These are phyloP conservation scores for Dendrocalamus latiflorus DNA, from an alignment of 202 grass and related monocot species.

Conservation along the genomic window DNA sequence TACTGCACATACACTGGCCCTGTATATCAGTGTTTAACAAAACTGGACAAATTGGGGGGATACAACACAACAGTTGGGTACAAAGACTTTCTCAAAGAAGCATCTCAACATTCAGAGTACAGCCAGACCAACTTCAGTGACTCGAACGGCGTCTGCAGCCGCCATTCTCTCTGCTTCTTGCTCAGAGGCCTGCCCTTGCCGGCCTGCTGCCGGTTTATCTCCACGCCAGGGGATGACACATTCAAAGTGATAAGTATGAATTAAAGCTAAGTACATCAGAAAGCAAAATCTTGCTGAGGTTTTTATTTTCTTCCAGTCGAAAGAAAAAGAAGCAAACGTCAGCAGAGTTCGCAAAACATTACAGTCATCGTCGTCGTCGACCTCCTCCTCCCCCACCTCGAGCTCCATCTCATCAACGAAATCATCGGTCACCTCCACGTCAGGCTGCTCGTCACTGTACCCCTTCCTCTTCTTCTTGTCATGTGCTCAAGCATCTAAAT, in stretches of 20 bases:
- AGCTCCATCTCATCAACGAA: conserved; percentile 24
- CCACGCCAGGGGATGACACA: conserved; percentile 75
- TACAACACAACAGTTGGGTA: background rate
- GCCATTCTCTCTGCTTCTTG: conserved; percentile 89
- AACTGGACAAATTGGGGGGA: too few species aligned
- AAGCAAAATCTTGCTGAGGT: background rate
- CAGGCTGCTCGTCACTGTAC: conserved; percentile 20
- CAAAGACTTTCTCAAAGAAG: background rate
- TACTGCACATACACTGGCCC: too few species aligned
- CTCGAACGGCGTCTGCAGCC: conserved; percentile 52
- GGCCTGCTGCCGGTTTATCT: conserved; percentile 64
- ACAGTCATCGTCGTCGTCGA: background rate
- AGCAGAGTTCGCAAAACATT: background rate
- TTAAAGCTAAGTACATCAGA: conserved; percentile 19
- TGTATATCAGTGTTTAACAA: too few species aligned
- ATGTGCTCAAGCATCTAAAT: too few species aligned
- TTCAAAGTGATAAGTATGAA: conserved; percentile 31
- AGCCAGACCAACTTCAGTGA: conserved; percentile 63
- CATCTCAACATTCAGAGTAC: conserved; percentile 63
- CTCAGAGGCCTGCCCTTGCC: conserved; percentile 79
- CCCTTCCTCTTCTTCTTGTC: conserved; percentile 50
- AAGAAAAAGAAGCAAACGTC: background rate
- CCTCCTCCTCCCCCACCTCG: conserved; percentile 14
- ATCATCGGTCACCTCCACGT: background rate
- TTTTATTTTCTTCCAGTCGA: background rate